Conservation (phyloP, 176 grass and related monocot species). For the Leersia perrieri region DNA sequence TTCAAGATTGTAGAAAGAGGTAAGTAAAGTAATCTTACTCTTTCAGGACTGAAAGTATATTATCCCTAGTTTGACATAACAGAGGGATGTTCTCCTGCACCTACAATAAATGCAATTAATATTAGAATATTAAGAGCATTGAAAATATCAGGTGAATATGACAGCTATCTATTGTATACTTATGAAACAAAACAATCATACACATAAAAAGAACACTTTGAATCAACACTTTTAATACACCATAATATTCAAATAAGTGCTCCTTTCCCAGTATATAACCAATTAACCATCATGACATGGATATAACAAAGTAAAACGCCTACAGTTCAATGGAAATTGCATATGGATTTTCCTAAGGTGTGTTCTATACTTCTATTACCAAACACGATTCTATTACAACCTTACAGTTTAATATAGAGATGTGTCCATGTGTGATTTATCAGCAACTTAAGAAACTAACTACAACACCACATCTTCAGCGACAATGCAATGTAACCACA, state of each 20-base stretch:
- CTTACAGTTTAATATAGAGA: background rate
- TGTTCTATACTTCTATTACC: background rate
- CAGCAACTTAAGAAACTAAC: background rate
- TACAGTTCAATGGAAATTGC: background rate
- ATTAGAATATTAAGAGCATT: background rate
- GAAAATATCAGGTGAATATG: background rate
- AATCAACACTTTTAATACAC: background rate
- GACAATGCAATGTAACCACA: background rate
- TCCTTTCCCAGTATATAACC: background rate
- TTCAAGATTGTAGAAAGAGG: background rate
- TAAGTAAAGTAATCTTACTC: conserved; percentile 49
- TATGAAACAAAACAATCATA: background rate
- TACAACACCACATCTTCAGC: background rate
- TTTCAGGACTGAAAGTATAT: conserved; percentile 58
- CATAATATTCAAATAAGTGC: background rate
- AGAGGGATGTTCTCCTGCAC: conserved; percentile 69
- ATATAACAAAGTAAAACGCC: background rate
- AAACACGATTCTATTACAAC: background rate
- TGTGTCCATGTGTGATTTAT: background rate
- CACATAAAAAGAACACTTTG: background rate
- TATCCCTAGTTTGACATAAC: conserved; percentile 68
- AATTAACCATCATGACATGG: background rate
- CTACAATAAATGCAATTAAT: conserved; percentile 30
- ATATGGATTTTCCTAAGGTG: background rate
- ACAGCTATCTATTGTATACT: background rate